Base-by-base conservation (phyloP, 345 rosid genomes). In the Corchorus capsularis region DNA sequence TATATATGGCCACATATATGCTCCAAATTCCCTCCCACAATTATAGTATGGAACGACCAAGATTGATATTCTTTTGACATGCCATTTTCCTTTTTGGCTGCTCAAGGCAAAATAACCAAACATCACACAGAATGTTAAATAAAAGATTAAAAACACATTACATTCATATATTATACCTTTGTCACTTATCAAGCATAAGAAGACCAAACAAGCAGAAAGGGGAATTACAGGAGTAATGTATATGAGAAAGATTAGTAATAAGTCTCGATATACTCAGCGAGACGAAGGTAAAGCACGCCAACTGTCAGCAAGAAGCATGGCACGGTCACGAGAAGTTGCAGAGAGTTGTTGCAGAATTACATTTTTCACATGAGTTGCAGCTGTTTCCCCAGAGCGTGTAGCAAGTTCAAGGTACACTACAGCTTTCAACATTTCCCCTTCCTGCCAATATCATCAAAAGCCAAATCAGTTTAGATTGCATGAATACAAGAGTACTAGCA, bases 381-480 rank as follows among this genome's bases (percentile, higher is more conserved):
- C 91, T 3, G 84, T 84, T 84, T 91, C 95, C 1, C 98, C 99
- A 72, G 94, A 90, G 1, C 91, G 93, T 47, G 92, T 83, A 8
- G 98, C 99, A 20, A 96, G 96, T 82, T 96, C 99, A 57, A 96
- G 87, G 86, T 96, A 96, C 19, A 91, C 78, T 10, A 84, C 90
- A 43, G 99, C 88, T 83, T 92, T 88, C 87, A 87, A 64, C 92
- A 87, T 82, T 59, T 84, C 94, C 49, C 96, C 90, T 84, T 89
- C 94, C 99, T 93, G 91, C 81, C 72, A 63, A 56, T 35, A 68
- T 32, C 0, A 56, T 78, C 57, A 72, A 68, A 68, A 50, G 16
- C 73, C n/a, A 49, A 37, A 52, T 75, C 75, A 78, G 52, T 22
- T 65, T 64, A 22, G 12, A 45, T 27, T 41, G 34, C 35, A 47